Evolutionary conservation across 768 basidiomycete species (phyloP), one percentile per base, ranked within the genome.

Genomic region (Hericium coralloides): DNA sequence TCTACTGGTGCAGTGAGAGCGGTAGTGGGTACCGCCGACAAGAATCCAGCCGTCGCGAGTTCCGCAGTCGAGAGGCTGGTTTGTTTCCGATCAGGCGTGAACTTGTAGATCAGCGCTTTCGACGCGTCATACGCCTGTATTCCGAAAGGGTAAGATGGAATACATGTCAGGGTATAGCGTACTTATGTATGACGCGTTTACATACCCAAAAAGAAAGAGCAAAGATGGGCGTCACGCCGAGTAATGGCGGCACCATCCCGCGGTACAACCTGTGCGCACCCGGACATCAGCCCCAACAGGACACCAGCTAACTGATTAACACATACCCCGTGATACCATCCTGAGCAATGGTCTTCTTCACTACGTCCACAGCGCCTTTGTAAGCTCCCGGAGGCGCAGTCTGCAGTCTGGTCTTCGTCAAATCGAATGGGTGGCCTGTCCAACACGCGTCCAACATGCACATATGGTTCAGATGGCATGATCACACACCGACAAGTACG

Each of bases 221-320:
- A 65, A 99, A 99, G 66, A 98, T 98, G 37, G 97, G 97, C 4
- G 97, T 98, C 26, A 99, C 92, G 26, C 95, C 93, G 31, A 97
- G 74, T 57, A 98, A 72, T 47, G 95, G 95, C 37, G 95, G 94
- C 3, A 95, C 88, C 73, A 98, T 92, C 38, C 92, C 93, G 59
- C 92, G 89, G 66, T 94, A 95, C 68, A 95, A 67, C 26, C 92
- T 94, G 60, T 3, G 53, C 39, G n/a, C 50, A 9, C 6, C 53
- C 4, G 17, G 3, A n/a, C 14, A 8, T 58, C 10, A 47, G 20
- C 22, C 22, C 18, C 18, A 53, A 9, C 49, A 4, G 23, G 38
- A 20, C 17, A 12, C 31, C 17, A 38, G 25, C 7, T 31, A 56
- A 50, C 2, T 17, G 39, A 57, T 23, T 23, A 37, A 38, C 57